These are phyloP conservation scores for Calendula officinalis DNA, from an alignment of 129 eudicot species.

Conservation along the genomic window DNA sequence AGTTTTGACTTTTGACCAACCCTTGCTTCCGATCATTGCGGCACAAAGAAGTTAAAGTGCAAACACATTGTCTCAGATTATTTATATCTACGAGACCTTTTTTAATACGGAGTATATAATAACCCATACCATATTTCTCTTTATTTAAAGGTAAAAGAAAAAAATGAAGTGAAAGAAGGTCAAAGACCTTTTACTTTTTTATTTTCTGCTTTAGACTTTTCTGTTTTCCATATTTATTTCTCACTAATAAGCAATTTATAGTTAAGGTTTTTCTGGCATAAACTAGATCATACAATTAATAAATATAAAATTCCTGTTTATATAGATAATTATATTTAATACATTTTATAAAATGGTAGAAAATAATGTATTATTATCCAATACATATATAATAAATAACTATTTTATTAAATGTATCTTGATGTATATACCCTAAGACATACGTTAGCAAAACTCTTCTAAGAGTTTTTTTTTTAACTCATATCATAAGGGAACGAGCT, in stretches of 20 bases:
- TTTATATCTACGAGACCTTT: neutral
- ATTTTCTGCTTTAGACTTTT: conserved; percentile 3
- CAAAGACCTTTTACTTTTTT: conserved; percentile 19
- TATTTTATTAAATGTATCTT: no score
- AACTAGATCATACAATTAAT: no score
- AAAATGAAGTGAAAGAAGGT: conserved; percentile 8
- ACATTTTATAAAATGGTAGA: no score
- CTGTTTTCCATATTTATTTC: neutral
- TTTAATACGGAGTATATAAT: neutral
- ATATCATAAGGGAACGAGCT: no score
- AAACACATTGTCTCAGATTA: conserved; percentile 4
- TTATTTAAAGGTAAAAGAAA: neutral
- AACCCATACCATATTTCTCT: neutral
- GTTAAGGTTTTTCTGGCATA: no score
- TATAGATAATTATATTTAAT: no score
- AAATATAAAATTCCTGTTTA: no score
- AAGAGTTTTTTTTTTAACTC: no score
- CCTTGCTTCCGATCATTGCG: conserved; percentile 14
- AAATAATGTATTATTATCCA: no score
- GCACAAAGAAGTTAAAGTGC: conserved; percentile 6
- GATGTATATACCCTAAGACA: no score
- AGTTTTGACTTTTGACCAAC: conserved; percentile 7
- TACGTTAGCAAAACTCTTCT: no score
- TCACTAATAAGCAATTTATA: neutral
- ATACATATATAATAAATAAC: no score